Evolutionary conservation across 2,329 filamentous ascomycete genomes (phyloP).

Genomic region (Colletotrichum aenigma): DNA sequence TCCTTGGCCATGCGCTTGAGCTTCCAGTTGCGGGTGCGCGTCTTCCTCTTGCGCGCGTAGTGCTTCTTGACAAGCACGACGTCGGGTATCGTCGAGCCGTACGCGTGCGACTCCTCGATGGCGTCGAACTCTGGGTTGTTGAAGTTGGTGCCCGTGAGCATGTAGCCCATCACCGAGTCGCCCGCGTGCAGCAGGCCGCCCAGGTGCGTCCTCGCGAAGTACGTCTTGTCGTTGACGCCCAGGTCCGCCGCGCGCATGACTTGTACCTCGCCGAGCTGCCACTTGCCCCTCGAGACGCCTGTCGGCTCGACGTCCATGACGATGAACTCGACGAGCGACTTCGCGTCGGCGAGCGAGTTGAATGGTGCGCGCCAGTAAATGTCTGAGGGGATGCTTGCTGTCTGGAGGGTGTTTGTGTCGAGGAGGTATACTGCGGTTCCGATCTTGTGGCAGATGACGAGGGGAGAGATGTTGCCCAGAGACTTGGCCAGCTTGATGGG

Average conservation of each 20-base stretch:
- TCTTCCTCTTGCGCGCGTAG: conserved; percentile 86
- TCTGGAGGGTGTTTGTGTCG: conserved; percentile 90
- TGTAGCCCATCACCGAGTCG: conserved; percentile 91
- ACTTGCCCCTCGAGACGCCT: conserved; percentile 78
- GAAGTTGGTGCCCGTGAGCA: conserved; percentile 87
- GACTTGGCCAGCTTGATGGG: conserved; percentile 88
- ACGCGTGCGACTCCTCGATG: conserved; percentile 77
- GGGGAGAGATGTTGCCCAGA: conserved; percentile 85
- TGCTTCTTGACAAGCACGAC: conserved; percentile 97
- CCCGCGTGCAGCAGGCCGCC: conserved; percentile 85
- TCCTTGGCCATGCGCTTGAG: conserved; percentile 93
- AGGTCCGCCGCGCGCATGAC: conserved; percentile 87
- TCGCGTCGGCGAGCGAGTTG: conserved; percentile 79
- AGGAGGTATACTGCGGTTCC: conserved; percentile 90
- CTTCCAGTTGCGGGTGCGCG: conserved; percentile 85
- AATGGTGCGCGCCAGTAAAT: conserved; percentile 95
- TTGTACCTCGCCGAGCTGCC: conserved; percentile 84
- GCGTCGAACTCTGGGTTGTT: conserved; percentile 88
- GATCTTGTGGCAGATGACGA: conserved; percentile 81
- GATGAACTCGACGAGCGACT: conserved; percentile 88
- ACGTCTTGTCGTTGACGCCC: conserved; percentile 83
- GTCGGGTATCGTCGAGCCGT: conserved; percentile 82
- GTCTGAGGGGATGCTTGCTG: conserved; percentile 79
- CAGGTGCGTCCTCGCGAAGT: conserved; percentile 89
- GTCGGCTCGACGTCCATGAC: conserved; percentile 91